Evolutionary conservation across 73 alveolate genomes (phyloP), one percentile per base, ranked within the genome.

Genomic region (Paramecium primaurelia): DNA sequence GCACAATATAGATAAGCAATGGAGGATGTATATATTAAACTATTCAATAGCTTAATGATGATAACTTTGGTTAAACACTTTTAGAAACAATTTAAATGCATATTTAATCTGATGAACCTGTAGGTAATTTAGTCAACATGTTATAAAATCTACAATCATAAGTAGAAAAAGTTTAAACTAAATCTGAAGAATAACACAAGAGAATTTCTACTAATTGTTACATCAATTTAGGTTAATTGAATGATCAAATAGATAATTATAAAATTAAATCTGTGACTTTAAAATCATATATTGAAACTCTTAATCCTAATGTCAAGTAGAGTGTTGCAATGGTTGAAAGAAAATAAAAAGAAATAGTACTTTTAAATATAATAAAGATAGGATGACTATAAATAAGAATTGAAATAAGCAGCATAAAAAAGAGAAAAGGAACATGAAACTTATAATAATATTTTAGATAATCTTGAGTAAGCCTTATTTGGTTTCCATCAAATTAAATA

Each of bases 31-130:
- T 11, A 6, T 12, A 32, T 47, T 10, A 30, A 11, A 11, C 2
- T 32, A 71, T 25, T 71, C 11, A 30, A 4, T 28, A 71, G 86
- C 54, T 71, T 30, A 34, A 32, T n/a, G 54, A 71, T 32, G 44
- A 37, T 77, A 36, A 40, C 16, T 77, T 77, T 18, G 89, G 89
- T n/a, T 9, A 77, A 26, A 77, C 89, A 3, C 40, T 77, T 8
- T n/a, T 77, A 10, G 89, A 77, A 77, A 77, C 89, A 1, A 77
- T 77, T 18, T 9, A 77, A 77, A 77, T 77, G 64, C 89, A 77
- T 77, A 38, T 77, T 2, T 37, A 28, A 26, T 38, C 89, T 16
- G 89, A 77, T 77, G 89, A 77, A 38, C 89, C 89, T 12, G 49
- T 77, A 2, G 71, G 89, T 16, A 77, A 77, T 42, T 38, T 77